Conservation (phyloP, 2,329 filamentous ascomycete genomes). For the Chaetothyriales sp. region DNA sequence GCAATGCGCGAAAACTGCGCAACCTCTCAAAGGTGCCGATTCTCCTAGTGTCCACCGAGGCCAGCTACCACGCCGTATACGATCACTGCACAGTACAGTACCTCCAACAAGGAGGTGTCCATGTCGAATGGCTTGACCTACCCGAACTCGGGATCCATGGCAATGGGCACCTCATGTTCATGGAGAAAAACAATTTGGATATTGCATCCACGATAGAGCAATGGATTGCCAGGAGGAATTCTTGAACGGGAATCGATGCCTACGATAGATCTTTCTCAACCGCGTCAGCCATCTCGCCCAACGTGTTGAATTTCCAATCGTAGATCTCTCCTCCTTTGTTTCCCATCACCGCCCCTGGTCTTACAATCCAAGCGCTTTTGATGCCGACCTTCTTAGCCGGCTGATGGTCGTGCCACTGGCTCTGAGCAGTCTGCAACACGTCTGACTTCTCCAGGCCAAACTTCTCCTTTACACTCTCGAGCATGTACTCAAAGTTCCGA, state of each 20-base stretch:
- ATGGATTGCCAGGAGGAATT: no score
- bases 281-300: constrained; percentile 48
- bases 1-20: constrained; percentile 25
- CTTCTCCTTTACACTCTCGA: constrained; percentile 39
- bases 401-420: constrained; percentile 52
- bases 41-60: constrained; percentile 38
- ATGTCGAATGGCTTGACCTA: constrained; percentile 33
- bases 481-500: constrained; percentile 53
- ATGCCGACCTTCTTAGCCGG: constrained; percentile 49
- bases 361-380: constrained; percentile 51
- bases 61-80: constrained; percentile 41
- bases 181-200: background rate
- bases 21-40: constrained; percentile 38
- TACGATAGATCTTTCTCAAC: constrained; percentile 28
- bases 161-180: constrained; percentile 35
- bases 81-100: constrained; percentile 43
- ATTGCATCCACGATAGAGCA: no score
- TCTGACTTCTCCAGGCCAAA: constrained; percentile 45
- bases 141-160: constrained; percentile 34
- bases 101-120: constrained; percentile 39
- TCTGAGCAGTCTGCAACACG: constrained; percentile 56
- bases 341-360: constrained; percentile 24
- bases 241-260: no score
- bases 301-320: constrained; percentile 45
- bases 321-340: constrained; percentile 29